Conservation (phyloP, 495 filamentous ascomycete genomes). For the Aspergillus cristatus region DNA sequence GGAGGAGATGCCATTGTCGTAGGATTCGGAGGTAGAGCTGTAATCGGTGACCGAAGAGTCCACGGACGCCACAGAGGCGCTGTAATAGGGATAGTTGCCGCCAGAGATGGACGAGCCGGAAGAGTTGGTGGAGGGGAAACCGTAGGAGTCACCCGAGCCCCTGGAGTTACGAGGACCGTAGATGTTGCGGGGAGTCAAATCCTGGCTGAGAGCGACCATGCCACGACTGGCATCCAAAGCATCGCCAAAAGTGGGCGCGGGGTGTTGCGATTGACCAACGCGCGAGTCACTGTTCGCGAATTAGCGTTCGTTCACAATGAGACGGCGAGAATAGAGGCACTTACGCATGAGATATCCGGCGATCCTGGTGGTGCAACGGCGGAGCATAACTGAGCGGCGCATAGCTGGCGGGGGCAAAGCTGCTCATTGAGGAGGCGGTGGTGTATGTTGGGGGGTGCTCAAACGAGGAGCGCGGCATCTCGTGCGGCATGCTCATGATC, state of each 20-base stretch:
- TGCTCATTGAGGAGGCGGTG: conserved; percentile 57
- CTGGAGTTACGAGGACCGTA: conserved; percentile 62
- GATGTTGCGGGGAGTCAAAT: conserved; percentile 72
- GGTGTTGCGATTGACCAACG: conserved; percentile 36
- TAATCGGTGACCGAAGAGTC: conserved; percentile 94
- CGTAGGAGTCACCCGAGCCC: conserved; percentile 81
- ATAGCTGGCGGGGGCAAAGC: conserved; percentile 53
- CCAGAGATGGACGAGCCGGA: conserved; percentile 87
- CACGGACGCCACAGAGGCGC: conserved; percentile 65
- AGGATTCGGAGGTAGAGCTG: conserved; percentile 79
- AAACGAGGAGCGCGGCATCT: conserved; percentile 48
- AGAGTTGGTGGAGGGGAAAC: conserved; percentile 85
- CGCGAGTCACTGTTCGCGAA: conserved; percentile 48
- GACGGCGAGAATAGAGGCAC: conserved; percentile 34
- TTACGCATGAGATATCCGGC: conserved; percentile 88
- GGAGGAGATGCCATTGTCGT: conserved; percentile 61
- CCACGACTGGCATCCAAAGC: conserved; percentile 83
- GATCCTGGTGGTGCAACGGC: conserved; percentile 45
- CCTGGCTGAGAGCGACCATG: conserved; percentile 92
- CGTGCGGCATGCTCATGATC: conserved; percentile 64
- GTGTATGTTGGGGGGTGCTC: conserved; percentile 55
- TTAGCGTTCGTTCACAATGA: no score
- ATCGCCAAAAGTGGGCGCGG: conserved; percentile 43
- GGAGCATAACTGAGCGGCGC: conserved; percentile 46
- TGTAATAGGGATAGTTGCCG: conserved; percentile 64